Conservation (phyloP, 2,329 filamentous ascomycete species). For the Aspergillus neoniger region DNA sequence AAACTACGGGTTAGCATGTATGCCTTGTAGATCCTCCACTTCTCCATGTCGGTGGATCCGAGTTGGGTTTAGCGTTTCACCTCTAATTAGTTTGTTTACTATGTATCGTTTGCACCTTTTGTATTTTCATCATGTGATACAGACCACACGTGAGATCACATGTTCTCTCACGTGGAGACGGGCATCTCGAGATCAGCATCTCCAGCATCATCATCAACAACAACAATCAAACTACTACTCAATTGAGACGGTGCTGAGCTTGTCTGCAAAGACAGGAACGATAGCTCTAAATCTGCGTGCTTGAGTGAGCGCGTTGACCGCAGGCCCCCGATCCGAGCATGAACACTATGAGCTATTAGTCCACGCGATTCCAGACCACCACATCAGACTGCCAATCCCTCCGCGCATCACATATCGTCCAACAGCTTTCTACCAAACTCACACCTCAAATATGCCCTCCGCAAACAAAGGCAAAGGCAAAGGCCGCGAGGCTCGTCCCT, state of each 20-base stretch:
- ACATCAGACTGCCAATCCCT: neutral
- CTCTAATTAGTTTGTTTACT: neutral
- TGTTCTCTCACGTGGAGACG: neutral
- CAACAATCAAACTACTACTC: neutral
- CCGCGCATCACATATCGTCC: slow-evolving; percentile 1
- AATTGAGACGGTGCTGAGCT: neutral
- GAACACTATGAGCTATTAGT: slow-evolving; percentile 14
- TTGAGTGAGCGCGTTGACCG: neutral
- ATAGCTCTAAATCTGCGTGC: neutral
- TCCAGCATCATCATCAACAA: neutral
- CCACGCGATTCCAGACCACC: neutral
- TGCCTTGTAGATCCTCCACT: neutral
- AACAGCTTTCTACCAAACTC: neutral
- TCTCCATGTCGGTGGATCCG: neutral
- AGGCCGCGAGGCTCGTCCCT: slow-evolving; percentile 54
- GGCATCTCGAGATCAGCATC: neutral
- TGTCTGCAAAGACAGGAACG: neutral
- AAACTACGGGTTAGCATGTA: too few relatives aligned
- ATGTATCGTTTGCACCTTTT: neutral
- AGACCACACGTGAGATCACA: neutral
- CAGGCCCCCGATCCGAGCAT: neutral
- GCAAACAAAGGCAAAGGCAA: slow-evolving; percentile 56
- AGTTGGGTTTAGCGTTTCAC: neutral
- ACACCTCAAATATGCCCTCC: slow-evolving; percentile 40
- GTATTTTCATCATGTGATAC: neutral